A percentile compares a stretch with the other conserved stretches of the same genome.
Conservation (phyloP, 108 stramenopile species). For the Hondaea fermentalgiana region DNA sequence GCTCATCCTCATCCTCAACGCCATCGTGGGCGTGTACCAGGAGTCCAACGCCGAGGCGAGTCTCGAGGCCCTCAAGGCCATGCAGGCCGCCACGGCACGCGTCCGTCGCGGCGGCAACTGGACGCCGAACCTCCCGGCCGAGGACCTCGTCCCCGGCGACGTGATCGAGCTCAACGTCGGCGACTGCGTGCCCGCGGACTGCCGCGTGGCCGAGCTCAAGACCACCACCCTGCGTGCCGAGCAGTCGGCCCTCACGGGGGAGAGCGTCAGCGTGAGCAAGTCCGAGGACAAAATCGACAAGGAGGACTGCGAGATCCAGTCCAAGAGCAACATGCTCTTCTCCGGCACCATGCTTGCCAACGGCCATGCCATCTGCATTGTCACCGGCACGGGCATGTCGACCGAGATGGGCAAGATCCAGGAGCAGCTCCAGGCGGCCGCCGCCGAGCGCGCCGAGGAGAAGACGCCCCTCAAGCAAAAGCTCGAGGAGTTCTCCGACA, state of each 20-base stretch:
- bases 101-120: conserved; percentile 26
- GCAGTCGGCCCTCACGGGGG: conserved; percentile 27
- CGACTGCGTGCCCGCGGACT: conserved; percentile 53
- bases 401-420: conserved; percentile 95
- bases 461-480: conserved; percentile 87
- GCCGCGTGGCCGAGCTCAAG: conserved; percentile 45
- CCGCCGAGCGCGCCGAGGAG: conserved; percentile 53
- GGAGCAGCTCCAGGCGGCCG: conserved; percentile 63
- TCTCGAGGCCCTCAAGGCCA: conserved; percentile 43
- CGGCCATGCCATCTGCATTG: conserved; percentile 76
- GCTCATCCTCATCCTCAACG: conserved; percentile 29
- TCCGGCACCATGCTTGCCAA: conserved; percentile 80
- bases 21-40: conserved; percentile 5
- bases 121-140: conserved; percentile 12
- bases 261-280: conserved; percentile 25
- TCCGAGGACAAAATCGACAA: conserved; percentile 13
- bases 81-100: conserved; percentile 30
- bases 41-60: conserved; percentile 50
- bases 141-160: conserved; percentile 51
- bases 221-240: conserved; percentile 41
- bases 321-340: conserved; percentile 82
- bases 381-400: conserved; percentile 64
- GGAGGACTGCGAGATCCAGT: conserved; percentile 66
- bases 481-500: conserved; percentile 87
- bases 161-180: conserved; percentile 39